Conservation (phyloP, 2,329 filamentous ascomycete species). For the Pseudocercospora macadamiae region DNA sequence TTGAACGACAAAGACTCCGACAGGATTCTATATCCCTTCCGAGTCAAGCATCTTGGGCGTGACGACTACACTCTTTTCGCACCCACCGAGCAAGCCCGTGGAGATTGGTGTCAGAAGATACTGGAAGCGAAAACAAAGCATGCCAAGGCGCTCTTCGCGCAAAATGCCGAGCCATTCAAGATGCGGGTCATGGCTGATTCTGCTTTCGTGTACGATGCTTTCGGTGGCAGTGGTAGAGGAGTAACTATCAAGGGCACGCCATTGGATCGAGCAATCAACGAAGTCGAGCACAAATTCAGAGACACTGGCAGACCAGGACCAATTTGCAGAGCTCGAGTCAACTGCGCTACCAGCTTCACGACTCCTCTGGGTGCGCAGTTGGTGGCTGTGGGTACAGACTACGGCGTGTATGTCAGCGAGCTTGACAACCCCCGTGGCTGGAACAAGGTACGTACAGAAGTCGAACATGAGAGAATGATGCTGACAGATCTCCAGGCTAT, state of each 20-base stretch:
- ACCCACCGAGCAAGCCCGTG: slow-evolving; percentile 70
- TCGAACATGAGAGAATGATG: background rate
- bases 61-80: slow-evolving; percentile 93
- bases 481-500: slow-evolving; percentile 65
- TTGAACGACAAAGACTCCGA: slow-evolving; percentile 68
- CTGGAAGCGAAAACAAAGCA: slow-evolving; percentile 93
- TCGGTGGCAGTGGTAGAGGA: slow-evolving; percentile 58
- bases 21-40: slow-evolving; percentile 90
- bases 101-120: slow-evolving; percentile 92
- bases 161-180: slow-evolving; percentile 95
- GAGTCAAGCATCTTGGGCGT: slow-evolving; percentile 91
- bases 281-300: slow-evolving; percentile 76
- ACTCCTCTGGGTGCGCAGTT: slow-evolving; percentile 75
- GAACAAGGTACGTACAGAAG: slow-evolving; percentile 68
- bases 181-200: slow-evolving; percentile 89
- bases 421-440: slow-evolving; percentile 88
- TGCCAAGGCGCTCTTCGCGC: slow-evolving; percentile 81
- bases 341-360: slow-evolving; percentile 89
- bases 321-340: slow-evolving; percentile 82
- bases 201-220: slow-evolving; percentile 78
- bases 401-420: slow-evolving; percentile 88
- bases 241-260: slow-evolving; percentile 89
- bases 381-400: slow-evolving; percentile 93
- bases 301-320: slow-evolving; percentile 69
- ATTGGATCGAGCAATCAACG: slow-evolving; percentile 84